Percentiles rank a stretch among this genome's conserved stretches.
phyloP scores from a whole-genome alignment of 176 grass and related monocot species.

The Oryza glaberrima region DNA sequence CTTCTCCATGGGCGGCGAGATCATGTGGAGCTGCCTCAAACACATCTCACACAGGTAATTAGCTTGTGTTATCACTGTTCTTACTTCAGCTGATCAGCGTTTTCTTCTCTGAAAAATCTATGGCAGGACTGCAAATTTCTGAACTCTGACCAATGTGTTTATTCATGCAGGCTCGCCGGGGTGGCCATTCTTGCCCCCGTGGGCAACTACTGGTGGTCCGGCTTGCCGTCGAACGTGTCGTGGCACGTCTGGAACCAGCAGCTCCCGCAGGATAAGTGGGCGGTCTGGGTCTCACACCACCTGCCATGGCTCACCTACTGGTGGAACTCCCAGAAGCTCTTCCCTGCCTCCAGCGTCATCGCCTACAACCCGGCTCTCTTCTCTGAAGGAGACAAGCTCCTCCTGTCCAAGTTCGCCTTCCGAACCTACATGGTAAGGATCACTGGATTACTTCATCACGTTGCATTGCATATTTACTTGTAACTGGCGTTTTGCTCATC shows the following conservation, averaged over 20 bases:
- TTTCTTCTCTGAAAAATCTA: background rate
- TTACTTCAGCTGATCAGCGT: background rate
- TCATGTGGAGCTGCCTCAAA: slow-evolving; percentile 82
- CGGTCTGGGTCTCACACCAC: slow-evolving; percentile 66
- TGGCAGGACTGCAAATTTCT: background rate
- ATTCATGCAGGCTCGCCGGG: slow-evolving; percentile 58
- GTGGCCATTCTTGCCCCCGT: slow-evolving; percentile 65
- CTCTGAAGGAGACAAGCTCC: slow-evolving; percentile 51
- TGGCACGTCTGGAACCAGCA: slow-evolving; percentile 62
- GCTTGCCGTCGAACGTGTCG: slow-evolving; percentile 69
- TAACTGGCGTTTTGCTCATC: background rate
- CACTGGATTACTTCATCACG: background rate
- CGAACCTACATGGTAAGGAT: slow-evolving; percentile 48
- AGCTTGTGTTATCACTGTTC: too few relatives aligned
- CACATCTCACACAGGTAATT: slow-evolving; percentile 72
- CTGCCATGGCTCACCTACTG: slow-evolving; percentile 89
- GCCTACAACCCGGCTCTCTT: slow-evolving; percentile 45
- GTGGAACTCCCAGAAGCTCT: slow-evolving; percentile 83
- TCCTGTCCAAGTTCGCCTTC: slow-evolving; percentile 43
- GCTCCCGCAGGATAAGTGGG: slow-evolving; percentile 65
- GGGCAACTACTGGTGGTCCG: slow-evolving; percentile 81
- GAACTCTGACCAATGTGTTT: background rate
- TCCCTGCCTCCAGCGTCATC: slow-evolving; percentile 68
- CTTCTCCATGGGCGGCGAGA: slow-evolving; percentile 73
- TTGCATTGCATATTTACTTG: background rate